A percentile compares a stretch with the other conserved stretches of the same genome.
phyloP scores from a whole-genome alignment of 768 basidiomycete genomes.

The Albatrellus ellisii region DNA sequence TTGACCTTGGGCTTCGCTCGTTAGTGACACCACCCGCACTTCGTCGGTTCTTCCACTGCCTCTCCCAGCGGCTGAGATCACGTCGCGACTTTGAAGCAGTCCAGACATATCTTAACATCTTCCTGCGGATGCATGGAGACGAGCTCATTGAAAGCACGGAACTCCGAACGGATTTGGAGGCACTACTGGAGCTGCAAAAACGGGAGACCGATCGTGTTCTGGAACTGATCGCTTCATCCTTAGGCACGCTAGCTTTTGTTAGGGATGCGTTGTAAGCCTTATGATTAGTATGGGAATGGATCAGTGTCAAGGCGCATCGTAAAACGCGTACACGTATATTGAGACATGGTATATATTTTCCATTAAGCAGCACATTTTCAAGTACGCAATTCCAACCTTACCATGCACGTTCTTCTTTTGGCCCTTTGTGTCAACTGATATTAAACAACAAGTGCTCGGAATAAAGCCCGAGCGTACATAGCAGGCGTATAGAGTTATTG shows the following conservation, averaged over 20 bases:
- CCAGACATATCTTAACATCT: constrained; percentile 75
- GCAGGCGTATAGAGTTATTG: too few relatives aligned
- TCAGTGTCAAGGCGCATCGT: too few relatives aligned
- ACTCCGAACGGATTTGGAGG: constrained; percentile 40
- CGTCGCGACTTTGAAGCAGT: constrained; percentile 93
- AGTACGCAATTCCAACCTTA: too few relatives aligned
- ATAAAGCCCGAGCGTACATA: too few relatives aligned
- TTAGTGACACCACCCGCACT: constrained; percentile 54
- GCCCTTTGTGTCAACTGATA: too few relatives aligned
- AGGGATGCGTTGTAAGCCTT: constrained; percentile 40
- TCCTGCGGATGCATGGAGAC: constrained; percentile 78
- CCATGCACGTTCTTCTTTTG: too few relatives aligned
- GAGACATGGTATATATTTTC: too few relatives aligned
- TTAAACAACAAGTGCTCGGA: too few relatives aligned
- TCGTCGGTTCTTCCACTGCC: constrained; percentile 55
- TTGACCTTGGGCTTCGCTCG: constrained; percentile 84
- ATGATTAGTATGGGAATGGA: too few relatives aligned
- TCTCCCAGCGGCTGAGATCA: constrained; percentile 58
- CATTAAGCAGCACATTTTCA: too few relatives aligned
- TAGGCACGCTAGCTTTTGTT: constrained; percentile 69
- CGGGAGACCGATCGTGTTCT: constrained; percentile 70
- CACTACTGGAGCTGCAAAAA: constrained; percentile 49
- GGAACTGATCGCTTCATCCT: constrained; percentile 57
- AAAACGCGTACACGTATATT: too few relatives aligned
- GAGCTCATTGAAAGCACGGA: constrained; percentile 60